Conservation (phyloP, 257 asterid species). For the Parsonsia alboflavescens region DNA sequence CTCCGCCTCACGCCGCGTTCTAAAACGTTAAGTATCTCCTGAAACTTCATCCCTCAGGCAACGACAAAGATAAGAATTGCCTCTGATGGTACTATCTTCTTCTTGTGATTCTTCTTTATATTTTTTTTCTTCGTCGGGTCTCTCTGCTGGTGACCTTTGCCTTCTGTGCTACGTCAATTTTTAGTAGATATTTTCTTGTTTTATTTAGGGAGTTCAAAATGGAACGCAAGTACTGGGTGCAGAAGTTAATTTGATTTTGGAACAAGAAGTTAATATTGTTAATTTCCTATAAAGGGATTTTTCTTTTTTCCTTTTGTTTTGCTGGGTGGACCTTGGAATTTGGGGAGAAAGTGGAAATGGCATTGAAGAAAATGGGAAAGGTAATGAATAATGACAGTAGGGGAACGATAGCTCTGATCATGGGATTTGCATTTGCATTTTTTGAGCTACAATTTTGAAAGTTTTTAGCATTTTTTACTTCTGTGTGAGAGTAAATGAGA, state of each 20-base stretch:
- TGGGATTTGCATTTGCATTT: background rate
- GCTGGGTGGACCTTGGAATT: background rate
- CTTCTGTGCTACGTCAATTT: background rate
- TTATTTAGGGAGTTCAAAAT: background rate
- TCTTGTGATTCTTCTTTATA: background rate
- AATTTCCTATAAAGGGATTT: background rate
- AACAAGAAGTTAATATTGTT: background rate
- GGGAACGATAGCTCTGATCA: background rate
- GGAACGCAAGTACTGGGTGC: background rate
- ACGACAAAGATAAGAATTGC: background rate
- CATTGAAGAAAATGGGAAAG: background rate
- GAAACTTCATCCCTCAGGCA: background rate
- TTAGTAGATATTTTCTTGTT: background rate
- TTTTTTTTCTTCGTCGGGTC: background rate
- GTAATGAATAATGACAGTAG: background rate
- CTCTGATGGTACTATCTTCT: background rate
- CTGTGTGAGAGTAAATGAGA: background rate
- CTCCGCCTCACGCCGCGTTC: background rate
- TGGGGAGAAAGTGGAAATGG: background rate
- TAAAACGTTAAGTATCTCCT: background rate
- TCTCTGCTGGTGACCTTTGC: no score
- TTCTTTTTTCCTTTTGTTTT: no score
- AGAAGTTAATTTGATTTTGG: background rate
- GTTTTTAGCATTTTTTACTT: background rate
- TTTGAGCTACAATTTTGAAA: background rate